These are phyloP conservation scores for Alternaria burnsii DNA, from an alignment of 2,329 filamentous ascomycete species.

Conservation along the genomic window DNA sequence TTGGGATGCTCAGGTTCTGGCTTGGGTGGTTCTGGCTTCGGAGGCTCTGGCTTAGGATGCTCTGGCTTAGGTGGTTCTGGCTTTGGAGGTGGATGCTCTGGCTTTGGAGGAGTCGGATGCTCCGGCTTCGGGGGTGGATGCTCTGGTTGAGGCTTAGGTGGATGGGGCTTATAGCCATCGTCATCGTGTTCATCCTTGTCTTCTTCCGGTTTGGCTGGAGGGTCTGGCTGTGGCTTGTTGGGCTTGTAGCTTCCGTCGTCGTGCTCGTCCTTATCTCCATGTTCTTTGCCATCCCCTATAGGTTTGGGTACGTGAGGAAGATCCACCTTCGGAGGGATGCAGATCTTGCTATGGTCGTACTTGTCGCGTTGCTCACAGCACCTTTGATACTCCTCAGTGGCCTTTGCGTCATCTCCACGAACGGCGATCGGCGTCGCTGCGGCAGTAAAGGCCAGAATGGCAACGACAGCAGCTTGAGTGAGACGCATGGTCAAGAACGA, in stretches of 20 bases:
- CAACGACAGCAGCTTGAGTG: conserved; percentile 22
- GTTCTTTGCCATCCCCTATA: neutral
- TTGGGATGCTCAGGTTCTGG: neutral
- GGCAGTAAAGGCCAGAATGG: conserved; percentile 23
- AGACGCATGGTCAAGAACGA: conserved; percentile 19
- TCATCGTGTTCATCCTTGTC: neutral
- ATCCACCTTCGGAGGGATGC: conserved; percentile 1
- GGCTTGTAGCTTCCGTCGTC: neutral
- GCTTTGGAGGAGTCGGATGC: neutral
- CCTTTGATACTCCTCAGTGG: conserved; percentile 15
- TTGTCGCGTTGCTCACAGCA: conserved; percentile 12
- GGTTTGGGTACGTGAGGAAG: neutral
- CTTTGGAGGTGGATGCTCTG: neutral
- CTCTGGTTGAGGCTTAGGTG: neutral
- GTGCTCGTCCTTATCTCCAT: conserved; percentile 1
- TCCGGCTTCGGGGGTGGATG: conserved; percentile 1
- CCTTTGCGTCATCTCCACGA: conserved; percentile 14
- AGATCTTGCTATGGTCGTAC: conserved; percentile 4
- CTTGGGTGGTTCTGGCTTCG: neutral
- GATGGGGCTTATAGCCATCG: neutral
- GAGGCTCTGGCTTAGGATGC: neutral
- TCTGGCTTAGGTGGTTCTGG: neutral
- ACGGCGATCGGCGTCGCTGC: conserved; percentile 22
- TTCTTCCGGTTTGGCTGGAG: neutral
- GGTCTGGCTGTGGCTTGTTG: neutral